Base-by-base conservation (phyloP, 768 basidiomycete genomes). In the Podaxis sp. region DNA sequence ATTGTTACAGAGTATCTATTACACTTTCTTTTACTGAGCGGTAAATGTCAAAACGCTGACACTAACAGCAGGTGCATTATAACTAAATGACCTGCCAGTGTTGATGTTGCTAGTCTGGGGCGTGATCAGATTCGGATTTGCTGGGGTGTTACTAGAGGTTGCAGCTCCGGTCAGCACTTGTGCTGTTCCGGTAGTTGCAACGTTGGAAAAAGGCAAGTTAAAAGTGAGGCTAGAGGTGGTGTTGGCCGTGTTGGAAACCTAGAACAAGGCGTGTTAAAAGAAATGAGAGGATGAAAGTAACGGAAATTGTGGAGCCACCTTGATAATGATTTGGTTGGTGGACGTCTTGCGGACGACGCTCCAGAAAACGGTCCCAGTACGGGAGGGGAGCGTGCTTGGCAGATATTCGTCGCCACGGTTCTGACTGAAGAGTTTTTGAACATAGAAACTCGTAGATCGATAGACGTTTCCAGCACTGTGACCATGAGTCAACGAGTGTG, bases 371-470 rank as follows among this genome's bases (percentile, higher is more conserved):
- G 82, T 82, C 9, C 83, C 84, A 3, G 63, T 67, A 0, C 64
- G 54, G 36, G 59, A 70, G 0, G 87, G 86, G 0, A 86, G 75
- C 0, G 85, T 88, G 67, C 83, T 87, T 2, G 87, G 83, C 1
- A 89, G 67, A 65, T 86, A 88, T 64, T 80, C 78, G 44, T 86
- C 82, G 4, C 88, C 88, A 42, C 80, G 73, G 68, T 88, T 85
- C 16, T 77, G 62, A 57, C 84, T 83, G 74, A 89, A 89, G 37
- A 89, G 75, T 76, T 85, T 79, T 65, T 88, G 86, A 1, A 79
- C 79, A 61, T 85, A 84, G 71, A 78, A 89, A 59, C 82, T 84
- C 0, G 85, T 85, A 2, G 86, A 87, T n/a, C 71, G 77, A 64
- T 83, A 81, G 1, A 88, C 82, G 0, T 68, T 66, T 1, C 75